Percentiles rank a stretch among this genome's conserved stretches.
These are phyloP conservation scores for Mycena belliarum DNA, from an alignment of 768 basidiomycete species.

Conservation along the genomic window DNA sequence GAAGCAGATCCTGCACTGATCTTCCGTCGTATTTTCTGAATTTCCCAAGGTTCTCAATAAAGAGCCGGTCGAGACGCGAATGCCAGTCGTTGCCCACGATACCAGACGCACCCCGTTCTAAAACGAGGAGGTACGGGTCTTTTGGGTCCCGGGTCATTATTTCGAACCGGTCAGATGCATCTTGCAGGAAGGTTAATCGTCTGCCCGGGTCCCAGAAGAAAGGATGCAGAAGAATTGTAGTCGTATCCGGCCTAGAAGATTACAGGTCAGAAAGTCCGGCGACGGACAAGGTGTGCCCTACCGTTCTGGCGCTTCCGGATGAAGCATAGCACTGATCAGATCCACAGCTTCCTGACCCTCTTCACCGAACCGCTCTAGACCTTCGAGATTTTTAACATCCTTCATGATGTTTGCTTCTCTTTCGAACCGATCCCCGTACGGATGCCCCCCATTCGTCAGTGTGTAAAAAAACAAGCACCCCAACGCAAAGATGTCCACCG, in stretches of 20 bases:
- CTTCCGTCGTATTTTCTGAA: constrained; percentile 95
- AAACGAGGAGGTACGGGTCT: constrained; percentile 67
- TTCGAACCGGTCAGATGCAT: constrained; percentile 96
- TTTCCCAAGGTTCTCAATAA: constrained; percentile 94
- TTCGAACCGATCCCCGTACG: constrained; percentile 92
- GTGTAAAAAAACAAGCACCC: constrained; percentile 96
- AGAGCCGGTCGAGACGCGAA: constrained; percentile 77
- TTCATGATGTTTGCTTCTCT: constrained; percentile 93
- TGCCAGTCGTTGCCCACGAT: constrained; percentile 95
- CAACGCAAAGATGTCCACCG: constrained; percentile 94
- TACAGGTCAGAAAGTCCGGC: background rate
- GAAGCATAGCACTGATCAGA: constrained; percentile 78
- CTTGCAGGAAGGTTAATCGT: constrained; percentile 91
- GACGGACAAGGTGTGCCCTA: constrained; percentile 33
- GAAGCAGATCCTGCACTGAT: constrained; percentile 87
- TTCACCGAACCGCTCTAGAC: constrained; percentile 82
- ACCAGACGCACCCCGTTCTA: constrained; percentile 68
- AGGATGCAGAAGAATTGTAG: constrained; percentile 85
- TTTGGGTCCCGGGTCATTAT: constrained; percentile 94
- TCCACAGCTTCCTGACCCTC: constrained; percentile 90
- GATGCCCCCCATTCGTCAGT: constrained; percentile 87
- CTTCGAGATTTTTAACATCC: constrained; percentile 68
- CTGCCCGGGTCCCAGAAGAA: constrained; percentile 94
- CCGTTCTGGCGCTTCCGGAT: constrained; percentile 75
- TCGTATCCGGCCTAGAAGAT: constrained; percentile 76